phyloP scores from a whole-genome alignment of 139 green algal species.

The Chlamydomonas eustigma region DNA sequence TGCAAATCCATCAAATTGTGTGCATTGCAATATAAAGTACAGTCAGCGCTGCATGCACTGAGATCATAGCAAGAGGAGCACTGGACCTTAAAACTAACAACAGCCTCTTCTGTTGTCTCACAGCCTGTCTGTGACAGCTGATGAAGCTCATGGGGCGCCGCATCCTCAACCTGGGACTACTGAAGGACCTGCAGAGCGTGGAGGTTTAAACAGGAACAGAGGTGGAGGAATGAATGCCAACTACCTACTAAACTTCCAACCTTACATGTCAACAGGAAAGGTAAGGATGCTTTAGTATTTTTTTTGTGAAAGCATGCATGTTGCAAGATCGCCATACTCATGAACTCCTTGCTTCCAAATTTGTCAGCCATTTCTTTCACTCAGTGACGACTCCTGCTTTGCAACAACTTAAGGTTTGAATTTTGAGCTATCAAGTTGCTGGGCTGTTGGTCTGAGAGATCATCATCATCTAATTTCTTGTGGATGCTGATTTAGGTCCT shows the following conservation, averaged over 20 bases:
- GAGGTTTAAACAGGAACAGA: too few relatives aligned
- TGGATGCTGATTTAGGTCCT: too few relatives aligned
- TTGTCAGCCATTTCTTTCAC: neutral
- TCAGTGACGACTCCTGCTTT: neutral
- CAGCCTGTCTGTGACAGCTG: too few relatives aligned
- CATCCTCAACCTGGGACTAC: too few relatives aligned
- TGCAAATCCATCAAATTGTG: too few relatives aligned
- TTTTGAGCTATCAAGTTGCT: neutral
- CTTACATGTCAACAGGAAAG: neutral
- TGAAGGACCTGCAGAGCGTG: too few relatives aligned
- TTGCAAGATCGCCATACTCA: neutral
- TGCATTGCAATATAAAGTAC: too few relatives aligned
- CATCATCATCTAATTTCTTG: neutral
- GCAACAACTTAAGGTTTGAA: neutral
- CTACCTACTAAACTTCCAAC: constrained; percentile 2
- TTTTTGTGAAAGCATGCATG: neutral
- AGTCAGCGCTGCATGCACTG: too few relatives aligned
- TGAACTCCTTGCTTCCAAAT: neutral
- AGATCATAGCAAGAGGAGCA: too few relatives aligned
- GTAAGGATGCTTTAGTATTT: neutral
- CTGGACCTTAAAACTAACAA: too few relatives aligned
- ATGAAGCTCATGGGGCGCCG: too few relatives aligned
- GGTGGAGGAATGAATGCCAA: neutral
- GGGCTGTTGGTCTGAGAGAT: neutral
- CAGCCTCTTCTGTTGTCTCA: too few relatives aligned